These are phyloP conservation scores for Penicillium concentricum DNA, from an alignment of 2,329 filamentous ascomycete genomes.

Conservation along the genomic window DNA sequence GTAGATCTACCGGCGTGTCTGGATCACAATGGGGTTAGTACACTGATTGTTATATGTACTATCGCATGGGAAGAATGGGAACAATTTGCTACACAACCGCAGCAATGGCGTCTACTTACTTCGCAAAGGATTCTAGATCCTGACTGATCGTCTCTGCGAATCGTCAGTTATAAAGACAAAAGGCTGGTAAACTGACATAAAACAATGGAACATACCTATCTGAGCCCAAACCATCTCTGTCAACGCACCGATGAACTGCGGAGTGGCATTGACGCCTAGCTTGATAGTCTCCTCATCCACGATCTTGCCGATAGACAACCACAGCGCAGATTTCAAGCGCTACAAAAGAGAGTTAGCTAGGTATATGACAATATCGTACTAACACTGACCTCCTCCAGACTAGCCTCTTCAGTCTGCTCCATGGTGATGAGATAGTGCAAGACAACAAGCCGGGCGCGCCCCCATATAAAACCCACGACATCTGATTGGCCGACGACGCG, in stretches of 20 bases:
- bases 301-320: slow-evolving; percentile 80
- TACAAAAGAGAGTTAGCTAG: slow-evolving; percentile 37
- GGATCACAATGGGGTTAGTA: slow-evolving; percentile 40
- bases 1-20: slow-evolving; percentile 79
- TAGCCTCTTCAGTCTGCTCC: slow-evolving; percentile 31
- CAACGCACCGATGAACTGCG: slow-evolving; percentile 81
- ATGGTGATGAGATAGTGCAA: slow-evolving; percentile 14
- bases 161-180: slow-evolving; percentile 3
- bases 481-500: slow-evolving; percentile 25
- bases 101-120: slow-evolving; percentile 33
- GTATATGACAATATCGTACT: neutral
- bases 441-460: slow-evolving; percentile 10
- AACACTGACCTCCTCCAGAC: slow-evolving; percentile 35
- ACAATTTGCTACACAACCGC: neutral
- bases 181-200: neutral
- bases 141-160: slow-evolving; percentile 52
- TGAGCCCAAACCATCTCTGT: slow-evolving; percentile 87
- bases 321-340: slow-evolving; percentile 80
- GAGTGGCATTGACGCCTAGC: slow-evolving; percentile 79
- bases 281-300: slow-evolving; percentile 79
- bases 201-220: slow-evolving; percentile 59
- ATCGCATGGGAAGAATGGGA: neutral
- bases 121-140: slow-evolving; percentile 65
- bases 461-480: slow-evolving; percentile 5
- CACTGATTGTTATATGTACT: neutral